Base-by-base conservation (phyloP, 805 yeast genomes). In the Teunomyces stri region DNA sequence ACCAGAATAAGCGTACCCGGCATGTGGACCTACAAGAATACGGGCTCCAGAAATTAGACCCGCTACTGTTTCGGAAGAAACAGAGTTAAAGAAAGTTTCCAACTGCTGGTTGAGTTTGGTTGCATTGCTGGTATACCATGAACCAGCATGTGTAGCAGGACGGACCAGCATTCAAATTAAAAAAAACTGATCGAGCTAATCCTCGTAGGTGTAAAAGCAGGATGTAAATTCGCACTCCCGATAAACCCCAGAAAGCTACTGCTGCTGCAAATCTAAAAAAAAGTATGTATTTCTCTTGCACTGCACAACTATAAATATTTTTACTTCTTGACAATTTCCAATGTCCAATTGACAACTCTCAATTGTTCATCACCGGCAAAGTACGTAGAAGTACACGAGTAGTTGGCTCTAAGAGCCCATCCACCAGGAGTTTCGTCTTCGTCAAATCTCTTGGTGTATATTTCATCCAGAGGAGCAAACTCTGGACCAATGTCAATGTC, bases 1-100 rank as follows among this genome's bases (percentile, higher is more conserved):
- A 0, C 97, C 96, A 34, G 95, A 85, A 61, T 85, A 94, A 4
- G 85, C 60, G 60, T 85, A 90, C 0, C 99, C 99, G 6, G 99
- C 99, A 65, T 94, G 99, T 1, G 76, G 76, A 3, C 75, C 77
- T 12, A 72, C 56, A 5, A 76, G 58, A 7, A 76, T 58, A 11
- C 76, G 56, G 3, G 79, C 76, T 2, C 74, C 74, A 2, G 55
- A 9, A 37, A 37, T 18, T 6, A 29, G 29, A 12, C 15, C 40
- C 21, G 20, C 16, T 9, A 13, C 4, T 58, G 57, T 2, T 68
- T 60, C 40, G 18, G 25, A 37, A 13, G n/a, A 1, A 60, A 77
- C 77, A 9, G 52, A 53, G 5, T 57, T 57, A 39, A 87, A 64
- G 55, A 70, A 80, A 1, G 60, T 58, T 10, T 75, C 75, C 13